Evolutionary conservation across 2,329 filamentous ascomycete genomes (phyloP), one percentile per base, ranked within the genome.

Genomic region (Nemania abortiva): DNA sequence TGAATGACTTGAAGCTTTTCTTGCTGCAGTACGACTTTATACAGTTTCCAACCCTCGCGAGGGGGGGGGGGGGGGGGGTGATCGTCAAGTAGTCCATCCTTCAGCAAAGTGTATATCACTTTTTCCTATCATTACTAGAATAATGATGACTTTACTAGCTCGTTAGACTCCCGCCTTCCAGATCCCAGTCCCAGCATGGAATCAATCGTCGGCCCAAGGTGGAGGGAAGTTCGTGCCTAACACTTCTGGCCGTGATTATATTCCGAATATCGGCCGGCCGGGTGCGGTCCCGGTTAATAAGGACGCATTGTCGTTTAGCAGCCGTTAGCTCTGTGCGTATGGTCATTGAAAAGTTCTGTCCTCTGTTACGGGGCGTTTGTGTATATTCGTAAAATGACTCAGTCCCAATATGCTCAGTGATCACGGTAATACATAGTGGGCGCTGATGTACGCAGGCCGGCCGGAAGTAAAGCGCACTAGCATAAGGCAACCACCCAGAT

Each of bases 131-230:
- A 58, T 37, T 47, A 20, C 39, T 47, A 58, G 24, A 24, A 58
- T 58, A 29, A 37, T 37, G 55, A 58, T 58, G 24, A 58, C 24
- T 31, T 31, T 58, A 9, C 39, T 58, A n/a, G 55, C 55, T 58
- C 24, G 55, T 58, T 58, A 37, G 18, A 58, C 24, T 58, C 20
- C 47, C 0, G n/a, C 45, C 22, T 47, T 58, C 55, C 55, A 58
- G 24, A 1, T 45, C 18, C 55, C 37, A 31, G 24, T 47, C 55
- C 39, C 39, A 47, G 55, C 39, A 45, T 2, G 55, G 39, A 15
- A 58, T 10, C 5, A 58, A 37, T 9, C 7, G 24, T 34, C 39
- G 22, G 18, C 37, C 24, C 39, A 13, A 58, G 11, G 37, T 58
- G 6, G 22, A 9, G 24, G 37, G 55, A 31, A 58, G 55, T 37